Evolutionary conservation across 2,329 filamentous ascomycete genomes (phyloP), one percentile per base, ranked within the genome.

Genomic region (Pseudonectria foliicola): DNA sequence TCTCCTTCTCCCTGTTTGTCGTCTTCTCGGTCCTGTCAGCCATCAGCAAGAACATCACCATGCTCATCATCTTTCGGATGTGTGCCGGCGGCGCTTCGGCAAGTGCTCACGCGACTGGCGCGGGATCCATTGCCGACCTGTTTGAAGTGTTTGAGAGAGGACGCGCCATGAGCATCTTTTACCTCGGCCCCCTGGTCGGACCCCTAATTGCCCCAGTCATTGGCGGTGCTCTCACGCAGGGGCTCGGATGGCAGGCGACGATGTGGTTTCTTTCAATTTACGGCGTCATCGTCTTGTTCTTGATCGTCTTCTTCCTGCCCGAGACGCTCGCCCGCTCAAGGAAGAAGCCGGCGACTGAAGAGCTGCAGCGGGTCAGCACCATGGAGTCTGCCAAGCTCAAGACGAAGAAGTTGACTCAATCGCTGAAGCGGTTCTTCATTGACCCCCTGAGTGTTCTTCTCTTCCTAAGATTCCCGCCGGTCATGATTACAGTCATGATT

Each of bases 101-200:
- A 2, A 85, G 81, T 2, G 85, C 89, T 0, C 85, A 90, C 56
- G 82, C 85, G 7, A 85, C 92, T 7, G 85, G 86, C 4, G 85
- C 85, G 2, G 86, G 86, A 6, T 89, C 85, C 3, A 85, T 92
- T 38, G 80, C 85, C 29, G 85, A 92, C 54, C 69, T 90, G 10
- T 93, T 85, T 81, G 81, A 86, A 44, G 60, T 77, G 1, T 70
- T 66, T 31, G 80, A 90, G 55, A 68, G 86, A 32, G 86, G 86
- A 3, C 67, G 66, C 12, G 85, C 85, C n/a, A 92, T 92, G 85
- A 77, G 82, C 26, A 63, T 85, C 27, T 92, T 90, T 59, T 92
- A 89, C 49, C 69, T 92, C 0, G 86, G 86, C 0, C 85, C 86
- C 0, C 61, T 92, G 7, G 72, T 79, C 31, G 85, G 85, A 0